A percentile compares a stretch with the other conserved stretches of the same genome.
phyloP scores from a whole-genome alignment of 176 grass and related monocot genomes.

The Ananas comosus region DNA sequence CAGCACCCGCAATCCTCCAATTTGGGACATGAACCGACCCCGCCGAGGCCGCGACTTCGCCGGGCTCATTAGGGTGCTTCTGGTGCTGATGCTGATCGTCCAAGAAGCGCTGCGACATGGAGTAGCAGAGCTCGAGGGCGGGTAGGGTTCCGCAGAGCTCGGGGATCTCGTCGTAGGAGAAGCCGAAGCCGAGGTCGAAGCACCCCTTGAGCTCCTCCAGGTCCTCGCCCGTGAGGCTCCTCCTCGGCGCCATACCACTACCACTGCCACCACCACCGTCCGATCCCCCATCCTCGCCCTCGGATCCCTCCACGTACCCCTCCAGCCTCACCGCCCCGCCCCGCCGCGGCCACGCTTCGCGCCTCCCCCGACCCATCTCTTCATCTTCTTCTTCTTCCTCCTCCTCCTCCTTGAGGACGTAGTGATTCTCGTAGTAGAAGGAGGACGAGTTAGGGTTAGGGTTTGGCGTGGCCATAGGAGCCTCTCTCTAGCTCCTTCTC shows the following conservation, averaged over 20 bases:
- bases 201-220: slow-evolving; percentile 75
- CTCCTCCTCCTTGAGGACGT: neutral
- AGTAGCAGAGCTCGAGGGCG: slow-evolving; percentile 71
- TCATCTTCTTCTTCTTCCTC: neutral
- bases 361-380: neutral
- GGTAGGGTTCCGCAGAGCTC: slow-evolving; percentile 57
- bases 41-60: neutral
- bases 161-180: slow-evolving; percentile 59
- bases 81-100: slow-evolving; percentile 53
- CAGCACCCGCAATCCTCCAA: slow-evolving; percentile 74
- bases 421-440: neutral
- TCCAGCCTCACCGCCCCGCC: slow-evolving; percentile 41
- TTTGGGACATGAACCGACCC: slow-evolving; percentile 26
- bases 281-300: slow-evolving; percentile 12
- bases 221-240: slow-evolving; percentile 68
- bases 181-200: slow-evolving; percentile 77
- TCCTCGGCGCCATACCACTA: slow-evolving; percentile 27
- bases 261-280: slow-evolving; percentile 3
- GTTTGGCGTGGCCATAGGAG: neutral
- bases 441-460: neutral
- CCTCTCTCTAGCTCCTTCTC: no score
- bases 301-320: slow-evolving; percentile 20
- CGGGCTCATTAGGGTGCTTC: slow-evolving; percentile 8
- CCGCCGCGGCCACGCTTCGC: slow-evolving; percentile 4
- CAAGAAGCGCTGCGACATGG: slow-evolving; percentile 59